Base-by-base conservation (phyloP, 2,329 filamentous ascomycete species). In the Fusarium pseudonygamai region DNA sequence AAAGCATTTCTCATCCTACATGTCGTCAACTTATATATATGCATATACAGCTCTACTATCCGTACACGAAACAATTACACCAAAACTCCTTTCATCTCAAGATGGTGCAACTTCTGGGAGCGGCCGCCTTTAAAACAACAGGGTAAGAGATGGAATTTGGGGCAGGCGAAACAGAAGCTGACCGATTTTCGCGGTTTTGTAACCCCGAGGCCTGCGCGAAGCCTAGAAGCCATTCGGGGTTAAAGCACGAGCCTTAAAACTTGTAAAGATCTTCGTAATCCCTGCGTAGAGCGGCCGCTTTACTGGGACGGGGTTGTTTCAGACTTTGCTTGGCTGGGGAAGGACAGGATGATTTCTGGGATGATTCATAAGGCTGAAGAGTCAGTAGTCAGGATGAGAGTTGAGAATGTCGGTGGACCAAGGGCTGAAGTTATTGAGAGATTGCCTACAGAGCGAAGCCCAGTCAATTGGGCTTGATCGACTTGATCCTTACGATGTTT, bases 41-140 rank as follows among this genome's bases (percentile, higher is more conserved):
- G 15, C 10, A 43, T 16, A 37, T 16, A 28, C n/a, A 67, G 18
- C 18, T n/a, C 5, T 53, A 32, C 22, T 49, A n/a, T n/a, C n/a
- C n/a, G n/a, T n/a, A 47, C 11, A 15, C 46, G 13, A 34, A 37
- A 28, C 20, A 49, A 55, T 49, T 42, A 52, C 42, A 57, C 34
- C 28, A 42, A 68, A 43, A 24, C 39, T 52, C 67, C 75, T 58
- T 77, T 78, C 68, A 78, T 77, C 71, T 77, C 67, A 64, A 60
- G 39, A n/a, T 53, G 34, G 46, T 37, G 60, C 58, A 60, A 55
- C 53, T 57, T 57, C 36, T 64, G 49, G 64, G 65, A 74, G 72
- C 74, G 74, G 72, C 74, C 75, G 73, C 70, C 60, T 34, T 46
- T 36, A 30, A 46, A 52, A 42, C 16, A 60, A 57, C 69, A 69